phyloP scores from a whole-genome alignment of 2,329 filamentous ascomycete genomes.

The Atkinsonella hypoxylon region DNA sequence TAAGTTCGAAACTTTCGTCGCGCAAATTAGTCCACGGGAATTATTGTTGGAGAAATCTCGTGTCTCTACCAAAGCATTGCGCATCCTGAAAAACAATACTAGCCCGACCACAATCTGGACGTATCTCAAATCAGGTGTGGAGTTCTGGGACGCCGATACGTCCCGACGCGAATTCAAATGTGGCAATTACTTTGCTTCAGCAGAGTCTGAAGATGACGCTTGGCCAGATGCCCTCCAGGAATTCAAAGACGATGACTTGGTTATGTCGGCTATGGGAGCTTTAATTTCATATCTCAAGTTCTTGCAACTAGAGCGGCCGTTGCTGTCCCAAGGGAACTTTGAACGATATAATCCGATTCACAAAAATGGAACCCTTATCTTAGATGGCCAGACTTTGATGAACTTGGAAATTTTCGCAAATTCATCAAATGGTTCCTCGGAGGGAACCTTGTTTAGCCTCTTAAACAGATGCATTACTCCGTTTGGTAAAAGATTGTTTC shows the following conservation, averaged over 20 bases:
- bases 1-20: conserved; percentile 93
- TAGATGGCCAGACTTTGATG: conserved; percentile 92
- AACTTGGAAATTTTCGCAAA: conserved; percentile 98
- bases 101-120: conserved; percentile 92
- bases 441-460: conserved; percentile 82
- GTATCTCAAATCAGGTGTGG: conserved; percentile 69
- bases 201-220: conserved; percentile 40
- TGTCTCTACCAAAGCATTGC: conserved; percentile 76
- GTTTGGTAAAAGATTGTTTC: conserved; percentile 91
- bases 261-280: conserved; percentile 86
- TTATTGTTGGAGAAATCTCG: conserved; percentile 78
- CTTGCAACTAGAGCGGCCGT: conserved; percentile 77
- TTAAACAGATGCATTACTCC: conserved; percentile 92
- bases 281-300: conserved; percentile 75
- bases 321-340: conserved; percentile 86
- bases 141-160: conserved; percentile 83
- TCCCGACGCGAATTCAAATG: conserved; percentile 71
- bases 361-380: conserved; percentile 78
- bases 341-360: conserved; percentile 83
- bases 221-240: conserved; percentile 71
- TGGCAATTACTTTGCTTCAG: conserved; percentile 63
- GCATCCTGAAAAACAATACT: conserved; percentile 94
- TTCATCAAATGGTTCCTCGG: conserved; percentile 69
- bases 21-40: conserved; percentile 81
- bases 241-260: conserved; percentile 62